Percentiles rank a stretch among this genome's conserved stretches.
These are phyloP conservation scores for Lipomyces japonicus DNA, from an alignment of 805 yeast species.

Conservation along the genomic window DNA sequence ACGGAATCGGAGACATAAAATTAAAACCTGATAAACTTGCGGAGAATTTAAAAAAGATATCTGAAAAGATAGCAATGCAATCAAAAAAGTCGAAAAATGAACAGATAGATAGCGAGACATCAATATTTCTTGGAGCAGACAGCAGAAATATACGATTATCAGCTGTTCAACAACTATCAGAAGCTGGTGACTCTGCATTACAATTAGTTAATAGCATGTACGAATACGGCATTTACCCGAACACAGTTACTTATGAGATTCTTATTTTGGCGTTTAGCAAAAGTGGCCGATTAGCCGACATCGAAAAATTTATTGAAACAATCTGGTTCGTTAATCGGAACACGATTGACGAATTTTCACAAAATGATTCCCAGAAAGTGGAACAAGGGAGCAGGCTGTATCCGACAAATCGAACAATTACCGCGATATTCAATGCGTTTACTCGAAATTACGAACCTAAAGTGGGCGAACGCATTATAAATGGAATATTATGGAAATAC, in stretches of 20 bases:
- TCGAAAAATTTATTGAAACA: conserved; percentile 28
- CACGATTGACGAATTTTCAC: background rate
- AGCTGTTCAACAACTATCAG: background rate
- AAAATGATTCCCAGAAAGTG: background rate
- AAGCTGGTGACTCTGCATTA: conserved; percentile 2
- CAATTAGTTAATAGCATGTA: conserved; percentile 33
- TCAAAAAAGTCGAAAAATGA: background rate
- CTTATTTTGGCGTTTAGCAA: conserved; percentile 36
- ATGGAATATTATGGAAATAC: conserved; percentile 6
- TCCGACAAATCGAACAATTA: conserved; percentile 14
- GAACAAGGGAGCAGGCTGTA: conserved; percentile 12
- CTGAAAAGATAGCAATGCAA: background rate
- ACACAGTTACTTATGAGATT: conserved; percentile 37
- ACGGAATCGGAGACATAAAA: background rate
- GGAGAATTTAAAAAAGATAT: conserved; percentile 1
- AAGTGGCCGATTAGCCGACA: conserved; percentile 29
- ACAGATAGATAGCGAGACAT: background rate
- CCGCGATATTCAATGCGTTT: conserved; percentile 11
- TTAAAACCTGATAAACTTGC: conserved; percentile 1
- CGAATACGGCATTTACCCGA: conserved; percentile 33
- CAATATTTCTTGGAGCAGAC: conserved; percentile 14
- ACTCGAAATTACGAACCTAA: conserved; percentile 5
- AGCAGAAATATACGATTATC: too few relatives aligned
- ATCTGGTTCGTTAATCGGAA: conserved; percentile 34
- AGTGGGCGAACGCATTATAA: conserved; percentile 1